Percentiles rank a stretch among this genome's conserved stretches.
Conservation (phyloP, 352 stramenopile species). For the Saprolegnia parasitica region DNA sequence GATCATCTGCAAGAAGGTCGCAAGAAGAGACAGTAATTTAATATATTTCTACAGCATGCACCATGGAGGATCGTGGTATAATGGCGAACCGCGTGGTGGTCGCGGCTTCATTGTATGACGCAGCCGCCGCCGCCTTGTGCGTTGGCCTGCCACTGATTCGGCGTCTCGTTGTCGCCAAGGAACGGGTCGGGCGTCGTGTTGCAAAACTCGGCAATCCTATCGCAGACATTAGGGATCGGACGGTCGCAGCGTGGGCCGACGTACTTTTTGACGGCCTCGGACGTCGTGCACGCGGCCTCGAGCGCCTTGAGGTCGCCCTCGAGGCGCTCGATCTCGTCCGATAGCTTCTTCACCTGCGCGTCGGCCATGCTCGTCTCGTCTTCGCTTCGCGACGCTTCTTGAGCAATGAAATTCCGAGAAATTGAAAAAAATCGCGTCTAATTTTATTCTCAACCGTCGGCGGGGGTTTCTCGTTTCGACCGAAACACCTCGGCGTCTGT, state of each 20-base stretch:
- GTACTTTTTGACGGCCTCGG: conserved; percentile 75
- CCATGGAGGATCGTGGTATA: conserved; percentile 29
- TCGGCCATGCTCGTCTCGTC: conserved; percentile 35
- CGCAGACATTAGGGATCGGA: not conserved
- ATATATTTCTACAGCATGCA: conserved; percentile 10
- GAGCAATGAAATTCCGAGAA: not conserved
- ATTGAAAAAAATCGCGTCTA: not conserved
- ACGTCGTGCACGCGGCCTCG: conserved; percentile 68
- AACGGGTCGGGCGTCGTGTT: conserved; percentile 67
- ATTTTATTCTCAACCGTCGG: not conserved
- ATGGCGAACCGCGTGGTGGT: no score
- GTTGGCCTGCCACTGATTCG: conserved; percentile 68
- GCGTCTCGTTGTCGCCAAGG: conserved; percentile 65
- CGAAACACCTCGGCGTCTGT: not conserved
- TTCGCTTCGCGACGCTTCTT: conserved; percentile 5
- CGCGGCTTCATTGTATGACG: conserved; percentile 50
- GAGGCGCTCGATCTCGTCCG: conserved; percentile 69
- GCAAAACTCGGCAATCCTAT: conserved; percentile 68
- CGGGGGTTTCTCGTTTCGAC: not conserved
- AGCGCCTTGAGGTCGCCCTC: conserved; percentile 78
- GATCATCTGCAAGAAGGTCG: no score
- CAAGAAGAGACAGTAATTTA: not conserved
- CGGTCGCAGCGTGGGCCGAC: no score
- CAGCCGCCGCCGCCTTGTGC: conserved; percentile 58
- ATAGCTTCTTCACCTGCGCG: conserved; percentile 69